phyloP scores from a whole-genome alignment of 1,139 yeast genomes.

The Sugiyamaella pinicola region DNA sequence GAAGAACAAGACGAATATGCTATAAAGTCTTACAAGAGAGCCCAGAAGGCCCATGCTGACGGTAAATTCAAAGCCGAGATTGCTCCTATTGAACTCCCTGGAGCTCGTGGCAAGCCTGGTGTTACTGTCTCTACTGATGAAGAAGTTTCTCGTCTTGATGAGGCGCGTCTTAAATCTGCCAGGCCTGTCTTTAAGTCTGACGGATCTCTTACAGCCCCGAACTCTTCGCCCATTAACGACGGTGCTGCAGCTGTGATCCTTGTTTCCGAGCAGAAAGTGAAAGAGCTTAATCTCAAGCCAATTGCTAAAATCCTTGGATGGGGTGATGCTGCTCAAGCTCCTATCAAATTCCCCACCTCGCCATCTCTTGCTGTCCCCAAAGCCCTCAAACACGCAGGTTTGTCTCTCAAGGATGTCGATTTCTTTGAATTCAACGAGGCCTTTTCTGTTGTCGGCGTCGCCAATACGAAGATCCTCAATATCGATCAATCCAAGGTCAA shows the following conservation, averaged over 20 bases:
- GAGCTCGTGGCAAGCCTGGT: constrained; percentile 92
- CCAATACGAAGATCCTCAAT: constrained; percentile 75
- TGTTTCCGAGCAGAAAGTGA: constrained; percentile 78
- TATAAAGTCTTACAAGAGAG: constrained; percentile 80
- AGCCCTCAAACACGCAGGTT: constrained; percentile 85
- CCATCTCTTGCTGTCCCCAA: constrained; percentile 94
- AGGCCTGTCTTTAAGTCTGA: constrained; percentile 92
- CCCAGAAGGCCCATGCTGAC: constrained; percentile 71
- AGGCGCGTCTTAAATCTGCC: constrained; percentile 71
- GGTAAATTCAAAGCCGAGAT: constrained; percentile 85
- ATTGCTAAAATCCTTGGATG: constrained; percentile 86
- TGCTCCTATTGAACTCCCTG: constrained; percentile 84
- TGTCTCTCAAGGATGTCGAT: constrained; percentile 64
- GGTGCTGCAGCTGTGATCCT: constrained; percentile 95
- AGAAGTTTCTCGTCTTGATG: constrained; percentile 76
- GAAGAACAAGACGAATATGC: constrained; percentile 83
- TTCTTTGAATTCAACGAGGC: constrained; percentile 95
- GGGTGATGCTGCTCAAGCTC: constrained; percentile 98
- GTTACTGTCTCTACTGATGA: constrained; percentile 69
- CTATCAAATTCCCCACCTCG: constrained; percentile 92
- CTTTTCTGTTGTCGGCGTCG: constrained; percentile 91
- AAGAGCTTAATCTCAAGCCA: constrained; percentile 84
- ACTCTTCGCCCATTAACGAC: constrained; percentile 93
- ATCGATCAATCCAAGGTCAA: constrained; percentile 73
- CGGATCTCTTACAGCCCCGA: constrained; percentile 90